phyloP scores from a whole-genome alignment of 495 filamentous ascomycete species.

The Glutinoglossum americanum region DNA sequence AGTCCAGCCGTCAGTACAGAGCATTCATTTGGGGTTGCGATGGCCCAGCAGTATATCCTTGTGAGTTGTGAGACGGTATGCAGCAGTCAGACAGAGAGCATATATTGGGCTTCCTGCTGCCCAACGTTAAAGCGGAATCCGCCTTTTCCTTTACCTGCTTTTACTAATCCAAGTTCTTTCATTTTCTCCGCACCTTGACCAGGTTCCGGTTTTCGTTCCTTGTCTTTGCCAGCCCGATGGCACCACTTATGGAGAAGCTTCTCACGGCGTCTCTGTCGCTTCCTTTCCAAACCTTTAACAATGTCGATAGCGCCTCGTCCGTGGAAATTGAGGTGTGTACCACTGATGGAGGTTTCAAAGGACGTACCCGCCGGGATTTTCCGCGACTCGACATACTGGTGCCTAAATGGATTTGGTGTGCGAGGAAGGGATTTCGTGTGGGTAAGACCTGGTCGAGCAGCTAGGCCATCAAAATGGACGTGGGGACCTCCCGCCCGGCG shows the following conservation, averaged over 20 bases:
- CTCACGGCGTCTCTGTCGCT: conserved; percentile 69
- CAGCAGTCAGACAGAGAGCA: conserved; percentile 43
- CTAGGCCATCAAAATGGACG: neutral
- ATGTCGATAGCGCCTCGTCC: conserved; percentile 76
- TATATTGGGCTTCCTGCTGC: conserved; percentile 40
- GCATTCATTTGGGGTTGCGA: neutral
- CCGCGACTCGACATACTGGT: conserved; percentile 10
- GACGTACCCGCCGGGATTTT: neutral
- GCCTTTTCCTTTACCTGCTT: conserved; percentile 49
- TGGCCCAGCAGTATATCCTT: neutral
- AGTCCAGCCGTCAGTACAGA: neutral
- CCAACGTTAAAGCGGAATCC: neutral
- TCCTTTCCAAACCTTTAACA: conserved; percentile 86
- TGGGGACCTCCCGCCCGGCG: neutral
- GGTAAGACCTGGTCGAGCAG: conserved; percentile 18
- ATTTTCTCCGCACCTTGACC: conserved; percentile 86
- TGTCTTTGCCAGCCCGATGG: conserved; percentile 40
- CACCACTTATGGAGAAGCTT: conserved; percentile 79
- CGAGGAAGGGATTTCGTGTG: conserved; percentile 64
- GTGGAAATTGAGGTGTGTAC: conserved; percentile 24
- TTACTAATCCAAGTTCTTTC: conserved; percentile 76
- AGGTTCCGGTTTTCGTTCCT: conserved; percentile 38
- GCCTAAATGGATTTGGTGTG: conserved; percentile 46
- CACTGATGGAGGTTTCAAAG: neutral
- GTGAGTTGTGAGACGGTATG: neutral